Evolutionary conservation across 2,329 filamentous ascomycete species (phyloP).

Genomic region (Neurospora crassa): DNA sequence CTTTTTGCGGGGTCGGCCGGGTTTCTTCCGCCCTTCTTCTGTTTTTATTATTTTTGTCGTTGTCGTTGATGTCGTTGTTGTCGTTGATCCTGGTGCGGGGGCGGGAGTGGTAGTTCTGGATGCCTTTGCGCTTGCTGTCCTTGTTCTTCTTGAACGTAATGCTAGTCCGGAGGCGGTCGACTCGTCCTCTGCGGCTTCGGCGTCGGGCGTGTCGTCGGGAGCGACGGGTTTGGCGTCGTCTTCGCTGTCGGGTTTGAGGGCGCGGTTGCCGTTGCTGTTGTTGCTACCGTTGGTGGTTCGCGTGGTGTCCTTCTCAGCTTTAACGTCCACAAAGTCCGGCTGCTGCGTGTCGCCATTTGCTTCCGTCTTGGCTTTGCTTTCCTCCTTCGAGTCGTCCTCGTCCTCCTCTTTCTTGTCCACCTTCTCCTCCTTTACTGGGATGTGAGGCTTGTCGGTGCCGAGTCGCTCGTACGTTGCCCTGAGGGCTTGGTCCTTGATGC

Average conservation of each 20-base stretch:
- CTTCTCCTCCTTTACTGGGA: conserved; percentile 29
- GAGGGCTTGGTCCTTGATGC: conserved; percentile 47
- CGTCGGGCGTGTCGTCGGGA: conserved; percentile 13
- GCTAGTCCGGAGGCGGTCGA: neutral
- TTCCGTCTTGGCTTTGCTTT: conserved; percentile 9
- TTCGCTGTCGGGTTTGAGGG: conserved; percentile 24
- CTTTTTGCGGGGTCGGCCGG: conserved; percentile 27
- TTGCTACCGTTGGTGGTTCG: conserved; percentile 17
- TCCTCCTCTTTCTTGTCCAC: conserved; percentile 24
- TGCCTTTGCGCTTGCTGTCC: conserved; percentile 18
- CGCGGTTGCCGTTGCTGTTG: conserved; percentile 25
- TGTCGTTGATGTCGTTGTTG: conserved; percentile 6
- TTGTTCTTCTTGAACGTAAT: conserved; percentile 8
- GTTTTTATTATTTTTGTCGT: conserved; percentile 17
- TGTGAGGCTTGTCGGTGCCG: conserved; percentile 41
- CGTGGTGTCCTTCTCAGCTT: conserved; percentile 31
- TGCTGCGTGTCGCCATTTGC: neutral
- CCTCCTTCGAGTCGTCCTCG: conserved; percentile 19
- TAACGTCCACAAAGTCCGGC: conserved; percentile 43
- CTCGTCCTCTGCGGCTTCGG: conserved; percentile 10
- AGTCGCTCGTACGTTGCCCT: conserved; percentile 39
- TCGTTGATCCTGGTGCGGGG: conserved; percentile 19
- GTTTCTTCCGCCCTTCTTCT: conserved; percentile 19
- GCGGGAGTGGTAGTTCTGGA: conserved; percentile 15
- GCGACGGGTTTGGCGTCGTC: conserved; percentile 15